Evolutionary conservation across 2,329 filamentous ascomycete genomes (phyloP).

Genomic region (Fusarium annulatum): DNA sequence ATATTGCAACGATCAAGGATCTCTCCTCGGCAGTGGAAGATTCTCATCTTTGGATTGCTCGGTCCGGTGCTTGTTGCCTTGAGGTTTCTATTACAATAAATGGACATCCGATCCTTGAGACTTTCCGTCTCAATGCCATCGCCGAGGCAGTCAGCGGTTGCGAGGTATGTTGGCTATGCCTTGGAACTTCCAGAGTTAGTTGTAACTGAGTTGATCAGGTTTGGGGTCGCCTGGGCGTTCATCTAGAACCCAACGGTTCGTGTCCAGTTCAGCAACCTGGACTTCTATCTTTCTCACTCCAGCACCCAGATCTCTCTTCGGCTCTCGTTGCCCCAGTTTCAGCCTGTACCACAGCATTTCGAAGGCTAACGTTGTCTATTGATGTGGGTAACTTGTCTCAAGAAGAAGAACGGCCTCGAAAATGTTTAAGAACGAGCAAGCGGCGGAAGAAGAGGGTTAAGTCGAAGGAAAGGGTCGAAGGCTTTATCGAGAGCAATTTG

Average conservation of each 20-base stretch:
- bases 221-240: slow-evolving; percentile 48
- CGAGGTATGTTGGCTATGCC: slow-evolving; percentile 38
- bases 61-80: slow-evolving; percentile 47
- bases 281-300: slow-evolving; percentile 49
- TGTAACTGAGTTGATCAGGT: slow-evolving; percentile 36
- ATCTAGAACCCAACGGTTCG: slow-evolving; percentile 37
- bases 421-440: not conserved
- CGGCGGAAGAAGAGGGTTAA: slow-evolving; percentile 19
- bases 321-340: slow-evolving; percentile 44
- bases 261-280: slow-evolving; percentile 17
- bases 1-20: slow-evolving; percentile 34
- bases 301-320: slow-evolving; percentile 51
- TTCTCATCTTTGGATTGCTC: slow-evolving; percentile 49
- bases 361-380: slow-evolving; percentile 43
- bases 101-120: slow-evolving; percentile 26
- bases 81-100: slow-evolving; percentile 42
- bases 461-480: not conserved
- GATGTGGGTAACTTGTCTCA: slow-evolving; percentile 25
- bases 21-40: slow-evolving; percentile 39
- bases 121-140: slow-evolving; percentile 17
- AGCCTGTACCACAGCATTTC: slow-evolving; percentile 44
- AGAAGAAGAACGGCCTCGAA: not conserved
- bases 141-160: slow-evolving; percentile 38
- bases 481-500: slow-evolving; percentile 2
- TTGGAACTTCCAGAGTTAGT: not conserved